Evolutionary conservation across 306 rosid genomes (phyloP), one percentile per base, ranked within the genome.

Genomic region (Comarum palustre): DNA sequence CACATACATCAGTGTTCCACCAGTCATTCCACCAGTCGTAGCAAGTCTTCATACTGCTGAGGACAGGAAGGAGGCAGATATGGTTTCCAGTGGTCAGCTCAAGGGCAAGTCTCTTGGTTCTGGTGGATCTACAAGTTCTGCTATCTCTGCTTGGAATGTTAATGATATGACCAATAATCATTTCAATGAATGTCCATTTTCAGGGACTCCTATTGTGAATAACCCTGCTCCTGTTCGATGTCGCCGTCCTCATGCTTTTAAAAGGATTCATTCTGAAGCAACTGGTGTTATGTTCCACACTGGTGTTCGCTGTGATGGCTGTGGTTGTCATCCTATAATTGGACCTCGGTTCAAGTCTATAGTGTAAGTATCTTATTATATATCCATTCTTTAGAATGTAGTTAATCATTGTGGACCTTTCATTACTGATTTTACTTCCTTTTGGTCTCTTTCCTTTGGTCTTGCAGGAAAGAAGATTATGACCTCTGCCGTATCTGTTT

Each of bases 341-440:
- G 99, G 99, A 60, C 93, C 97, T 55, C 96, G 99, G 42, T 95
- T 82, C 87, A 90, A 87, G 84, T 95, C 99, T 41, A 67, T 74
- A 87, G 83, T 92, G 99, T 95, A 80, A 80, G 96, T 47, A 78
- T 70, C 46, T 54, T 66, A 19, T 69, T 54, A 62, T 58, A 47
- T 16, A 14, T 54, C 39, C 51, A 31, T 31, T 52, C 43, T 71
- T 61, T 42, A 51, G 45, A 51, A 50, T 73, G 73, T 42, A 39
- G 0, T 31, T 20, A 31, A 42, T 55, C 25, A 36, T 31, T 51
- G 39, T 25, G 22, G 15, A 29, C 20, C 20, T 74, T 54, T 61
- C 51, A 24, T 27, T 29, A 14, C 58, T 73, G 43, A 69, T 47
- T 60, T 43, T 22, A 2, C 27, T 36, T 34, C n/a, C 8, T 24